These are phyloP conservation scores for Linnemannia elongata DNA, from an alignment of 192 early-diverging fungal species.

Conservation along the genomic window DNA sequence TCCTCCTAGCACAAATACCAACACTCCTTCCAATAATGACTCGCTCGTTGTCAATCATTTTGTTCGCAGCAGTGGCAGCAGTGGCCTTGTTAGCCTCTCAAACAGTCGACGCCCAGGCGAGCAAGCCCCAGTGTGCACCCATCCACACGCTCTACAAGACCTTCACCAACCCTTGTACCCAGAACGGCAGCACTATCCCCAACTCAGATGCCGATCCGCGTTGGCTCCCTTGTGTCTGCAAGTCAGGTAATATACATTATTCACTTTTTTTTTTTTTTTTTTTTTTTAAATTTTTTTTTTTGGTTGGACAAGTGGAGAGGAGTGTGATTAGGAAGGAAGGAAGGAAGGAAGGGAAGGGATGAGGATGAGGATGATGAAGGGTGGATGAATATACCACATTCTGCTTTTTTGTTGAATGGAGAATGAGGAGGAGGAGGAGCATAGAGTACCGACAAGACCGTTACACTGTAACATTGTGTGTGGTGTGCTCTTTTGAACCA, in stretches of 20 bases:
- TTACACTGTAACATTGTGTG: not conserved
- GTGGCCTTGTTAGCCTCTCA: not conserved
- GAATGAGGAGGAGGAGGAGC: not conserved
- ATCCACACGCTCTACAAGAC: conserved; percentile 35
- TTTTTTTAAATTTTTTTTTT: conserved; percentile 13
- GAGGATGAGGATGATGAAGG: not conserved
- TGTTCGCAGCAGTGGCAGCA: conserved; percentile 21
- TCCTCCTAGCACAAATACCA: not conserved
- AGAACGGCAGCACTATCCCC: conserved; percentile 26
- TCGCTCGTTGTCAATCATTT: conserved; percentile 15
- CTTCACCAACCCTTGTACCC: conserved; percentile 22
- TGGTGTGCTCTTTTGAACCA: not conserved
- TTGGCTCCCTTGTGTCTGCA: conserved; percentile 41
- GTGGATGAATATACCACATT: not conserved
- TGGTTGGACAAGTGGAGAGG: no score
- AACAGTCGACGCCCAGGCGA: conserved; percentile 7
- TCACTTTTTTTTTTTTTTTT: not conserved
- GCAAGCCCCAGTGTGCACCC: conserved; percentile 41
- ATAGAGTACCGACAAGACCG: no score
- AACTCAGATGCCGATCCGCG: conserved; percentile 30
- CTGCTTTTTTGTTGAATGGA: not conserved
- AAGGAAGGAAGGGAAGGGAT: no score
- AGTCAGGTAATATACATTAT: conserved; percentile 10
- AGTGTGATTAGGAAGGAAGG: not conserved
- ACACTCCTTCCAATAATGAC: conserved; percentile 3